Conservation (phyloP, 805 yeast species). For the Sugiyamaella floridensis region DNA sequence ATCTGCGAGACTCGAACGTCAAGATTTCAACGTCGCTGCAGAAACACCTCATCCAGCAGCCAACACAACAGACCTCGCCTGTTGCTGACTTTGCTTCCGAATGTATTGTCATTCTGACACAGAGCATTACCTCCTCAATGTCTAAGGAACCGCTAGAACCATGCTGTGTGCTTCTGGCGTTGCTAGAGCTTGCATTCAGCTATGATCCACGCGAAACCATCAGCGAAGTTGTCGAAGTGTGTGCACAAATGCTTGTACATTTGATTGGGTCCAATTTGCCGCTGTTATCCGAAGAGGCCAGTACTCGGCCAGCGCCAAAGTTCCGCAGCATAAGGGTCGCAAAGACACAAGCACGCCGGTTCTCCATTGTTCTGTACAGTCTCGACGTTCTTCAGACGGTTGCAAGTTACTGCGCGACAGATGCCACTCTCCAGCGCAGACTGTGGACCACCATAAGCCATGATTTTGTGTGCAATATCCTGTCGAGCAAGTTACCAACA, state of each 20-base stretch:
- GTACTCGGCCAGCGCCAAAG: constrained; percentile 1
- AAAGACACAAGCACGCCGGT: neutral
- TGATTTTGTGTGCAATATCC: neutral
- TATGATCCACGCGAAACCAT: neutral
- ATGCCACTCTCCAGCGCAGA: neutral
- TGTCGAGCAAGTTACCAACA: constrained; percentile 3
- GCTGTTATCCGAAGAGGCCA: neutral
- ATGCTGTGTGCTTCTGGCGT: constrained; percentile 1
- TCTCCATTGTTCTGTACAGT: constrained; percentile 2
- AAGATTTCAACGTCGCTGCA: neutral
- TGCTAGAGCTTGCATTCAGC: neutral
- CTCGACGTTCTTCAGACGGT: constrained; percentile 9
- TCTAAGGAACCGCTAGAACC: neutral
- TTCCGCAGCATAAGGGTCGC: constrained; percentile 5
- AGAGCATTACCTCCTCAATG: neutral
- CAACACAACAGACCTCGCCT: neutral
- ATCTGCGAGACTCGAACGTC: neutral
- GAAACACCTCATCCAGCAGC: neutral
- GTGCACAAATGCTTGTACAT: neutral
- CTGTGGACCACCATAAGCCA: constrained; percentile 1
- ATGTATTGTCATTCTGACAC: neutral
- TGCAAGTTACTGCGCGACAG: neutral
- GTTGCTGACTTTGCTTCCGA: neutral
- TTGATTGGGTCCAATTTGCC: neutral
- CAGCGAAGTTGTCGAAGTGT: neutral